Conservation (phyloP, 1,284 basidiomycete species). For the Apiotrichum akiyoshidainum region DNA sequence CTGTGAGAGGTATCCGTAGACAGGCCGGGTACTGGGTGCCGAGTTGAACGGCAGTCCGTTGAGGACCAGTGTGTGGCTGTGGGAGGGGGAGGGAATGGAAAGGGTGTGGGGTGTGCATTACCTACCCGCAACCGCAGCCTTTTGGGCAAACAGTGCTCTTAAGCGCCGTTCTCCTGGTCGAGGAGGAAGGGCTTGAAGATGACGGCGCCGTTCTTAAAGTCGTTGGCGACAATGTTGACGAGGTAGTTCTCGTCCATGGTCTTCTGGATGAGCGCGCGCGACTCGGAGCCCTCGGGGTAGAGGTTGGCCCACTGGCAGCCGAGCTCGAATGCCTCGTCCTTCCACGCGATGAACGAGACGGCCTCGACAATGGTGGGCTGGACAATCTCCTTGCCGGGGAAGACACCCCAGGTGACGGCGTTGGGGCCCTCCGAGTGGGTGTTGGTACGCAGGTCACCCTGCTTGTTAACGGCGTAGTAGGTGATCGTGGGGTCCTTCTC, state of each 20-base stretch:
- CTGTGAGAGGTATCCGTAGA: conserved; percentile 19
- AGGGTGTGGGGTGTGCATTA: not conserved
- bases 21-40: conserved; percentile 17
- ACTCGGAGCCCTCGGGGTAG: conserved; percentile 74
- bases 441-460: conserved; percentile 92
- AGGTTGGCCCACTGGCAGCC: conserved; percentile 89
- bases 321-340: conserved; percentile 93
- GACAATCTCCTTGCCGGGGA: conserved; percentile 95
- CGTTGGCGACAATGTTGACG: conserved; percentile 96
- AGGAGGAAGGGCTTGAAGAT: conserved; percentile 81
- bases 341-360: conserved; percentile 53
- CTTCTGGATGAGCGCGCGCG: conserved; percentile 70
- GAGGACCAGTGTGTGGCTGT: conserved; percentile 12
- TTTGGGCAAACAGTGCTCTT: not conserved
- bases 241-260: conserved; percentile 82
- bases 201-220: conserved; percentile 77
- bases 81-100: not conserved
- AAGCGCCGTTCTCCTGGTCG: conserved; percentile 25
- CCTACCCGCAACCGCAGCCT: not conserved
- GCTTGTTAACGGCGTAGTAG: conserved; percentile 73
- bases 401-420: conserved; percentile 99
- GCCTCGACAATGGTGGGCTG: conserved; percentile 98
- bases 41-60: conserved; percentile 23
- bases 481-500: conserved; percentile 87
- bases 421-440: conserved; percentile 93